phyloP scores from a whole-genome alignment of 306 rosid species.

The Malus fusca region DNA sequence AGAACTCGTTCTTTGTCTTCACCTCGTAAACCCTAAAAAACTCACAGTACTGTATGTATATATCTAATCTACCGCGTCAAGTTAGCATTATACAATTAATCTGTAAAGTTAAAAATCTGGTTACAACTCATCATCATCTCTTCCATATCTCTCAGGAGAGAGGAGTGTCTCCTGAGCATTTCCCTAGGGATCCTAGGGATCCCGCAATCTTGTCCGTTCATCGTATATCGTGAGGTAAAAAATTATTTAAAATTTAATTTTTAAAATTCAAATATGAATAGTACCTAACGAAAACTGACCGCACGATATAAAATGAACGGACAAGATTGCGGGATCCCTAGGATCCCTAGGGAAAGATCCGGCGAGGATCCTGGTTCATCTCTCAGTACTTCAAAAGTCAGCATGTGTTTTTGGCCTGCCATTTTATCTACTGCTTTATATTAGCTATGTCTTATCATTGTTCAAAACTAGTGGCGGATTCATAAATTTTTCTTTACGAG shows the following conservation, averaged over 20 bases:
- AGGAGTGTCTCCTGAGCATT: too few relatives aligned
- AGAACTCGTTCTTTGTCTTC: slow-evolving; percentile 43
- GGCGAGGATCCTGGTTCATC: too few relatives aligned
- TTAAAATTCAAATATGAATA: too few relatives aligned
- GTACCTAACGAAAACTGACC: too few relatives aligned
- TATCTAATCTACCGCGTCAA: not conserved
- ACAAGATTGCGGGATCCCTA: too few relatives aligned
- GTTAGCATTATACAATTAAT: not conserved
- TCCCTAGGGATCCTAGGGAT: too few relatives aligned
- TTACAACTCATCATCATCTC: not conserved
- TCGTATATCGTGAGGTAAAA: too few relatives aligned
- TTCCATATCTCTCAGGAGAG: not conserved
- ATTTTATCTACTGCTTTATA: not conserved
- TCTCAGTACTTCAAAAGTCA: not conserved
- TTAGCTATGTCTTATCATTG: not conserved
- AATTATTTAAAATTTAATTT: too few relatives aligned
- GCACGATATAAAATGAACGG: too few relatives aligned
- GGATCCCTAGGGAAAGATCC: too few relatives aligned
- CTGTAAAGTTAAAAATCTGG: not conserved
- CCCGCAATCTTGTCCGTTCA: too few relatives aligned
- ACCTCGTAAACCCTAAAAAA: not conserved
- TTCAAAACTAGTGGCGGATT: not conserved
- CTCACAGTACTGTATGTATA: not conserved
- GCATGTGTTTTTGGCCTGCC: not conserved
- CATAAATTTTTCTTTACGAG: too few relatives aligned